Conservation (phyloP, 2,329 filamentous ascomycete species). For the Thelonectria discophora region DNA sequence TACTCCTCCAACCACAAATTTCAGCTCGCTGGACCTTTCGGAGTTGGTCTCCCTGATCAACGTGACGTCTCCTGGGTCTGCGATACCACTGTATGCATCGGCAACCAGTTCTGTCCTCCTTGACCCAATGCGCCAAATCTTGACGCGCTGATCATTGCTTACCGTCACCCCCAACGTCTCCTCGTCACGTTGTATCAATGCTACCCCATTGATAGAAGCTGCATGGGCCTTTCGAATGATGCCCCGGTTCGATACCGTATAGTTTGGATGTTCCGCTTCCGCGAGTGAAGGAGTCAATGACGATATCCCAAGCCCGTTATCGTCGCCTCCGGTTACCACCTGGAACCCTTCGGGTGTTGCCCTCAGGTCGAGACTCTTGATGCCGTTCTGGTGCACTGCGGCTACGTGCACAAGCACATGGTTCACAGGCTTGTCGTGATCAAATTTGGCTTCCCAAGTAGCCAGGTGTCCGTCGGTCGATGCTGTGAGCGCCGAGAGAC, state of each 20-base stretch:
- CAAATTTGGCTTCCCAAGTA: conserved; percentile 43
- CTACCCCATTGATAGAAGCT: conserved; percentile 72
- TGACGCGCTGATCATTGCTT: conserved; percentile 70
- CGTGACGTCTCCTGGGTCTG: conserved; percentile 65
- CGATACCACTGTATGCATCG: conserved; percentile 66
- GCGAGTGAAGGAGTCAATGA: conserved; percentile 35
- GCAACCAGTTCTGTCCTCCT: conserved; percentile 53
- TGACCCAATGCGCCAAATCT: conserved; percentile 57
- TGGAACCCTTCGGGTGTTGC: conserved; percentile 50
- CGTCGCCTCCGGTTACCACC: conserved; percentile 84
- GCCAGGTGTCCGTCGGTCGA: conserved; percentile 82
- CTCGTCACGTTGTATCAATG: conserved; percentile 44
- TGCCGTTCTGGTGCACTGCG: conserved; percentile 79
- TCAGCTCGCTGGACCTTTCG: conserved; percentile 12
- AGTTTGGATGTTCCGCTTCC: conserved; percentile 30
- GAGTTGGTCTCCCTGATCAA: conserved; percentile 26
- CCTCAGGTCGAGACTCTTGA: conserved; percentile 70
- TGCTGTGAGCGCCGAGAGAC: conserved; percentile 66
- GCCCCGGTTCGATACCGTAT: conserved; percentile 36
- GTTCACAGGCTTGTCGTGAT: conserved; percentile 11
- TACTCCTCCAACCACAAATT: conserved; percentile 37
- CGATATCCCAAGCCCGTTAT: conserved; percentile 77
- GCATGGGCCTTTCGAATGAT: conserved; percentile 67
- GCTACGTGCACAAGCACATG: conserved; percentile 46
- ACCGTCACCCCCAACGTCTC: conserved; percentile 52